Evolutionary conservation across 2,329 filamentous ascomycete genomes (phyloP).

Genomic region (Lasiodiplodia citricola): DNA sequence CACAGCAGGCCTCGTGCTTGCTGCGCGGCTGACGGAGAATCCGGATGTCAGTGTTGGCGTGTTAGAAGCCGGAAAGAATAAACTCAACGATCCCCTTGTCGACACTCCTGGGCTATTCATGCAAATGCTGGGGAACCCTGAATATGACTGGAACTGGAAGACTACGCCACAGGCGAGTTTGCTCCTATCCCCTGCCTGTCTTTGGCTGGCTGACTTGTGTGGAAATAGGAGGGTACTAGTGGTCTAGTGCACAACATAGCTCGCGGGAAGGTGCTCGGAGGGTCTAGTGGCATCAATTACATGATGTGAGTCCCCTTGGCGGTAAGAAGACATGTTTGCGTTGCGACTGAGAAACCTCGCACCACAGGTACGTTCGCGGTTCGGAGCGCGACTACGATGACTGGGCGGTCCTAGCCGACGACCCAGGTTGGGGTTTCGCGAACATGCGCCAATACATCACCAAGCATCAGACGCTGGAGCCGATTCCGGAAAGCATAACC

Average conservation of each 20-base stretch:
- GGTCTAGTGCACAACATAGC: slow-evolving; percentile 11
- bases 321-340: too few relatives aligned
- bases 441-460: slow-evolving; percentile 53
- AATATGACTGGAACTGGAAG: slow-evolving; percentile 44
- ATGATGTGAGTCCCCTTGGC: slow-evolving; percentile 18
- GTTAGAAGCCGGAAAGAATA: slow-evolving; percentile 31
- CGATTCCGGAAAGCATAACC: slow-evolving; percentile 36
- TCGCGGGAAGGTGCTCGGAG: slow-evolving; percentile 44
- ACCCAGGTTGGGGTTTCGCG: slow-evolving; percentile 51
- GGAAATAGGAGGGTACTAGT: not conserved
- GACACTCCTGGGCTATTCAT: slow-evolving; percentile 23
- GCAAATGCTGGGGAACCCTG: slow-evolving; percentile 31
- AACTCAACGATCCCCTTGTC: slow-evolving; percentile 38
- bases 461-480: slow-evolving; percentile 46
- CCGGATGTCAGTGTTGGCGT: slow-evolving; percentile 31
- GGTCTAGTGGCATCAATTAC: slow-evolving; percentile 40
- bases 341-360: not conserved
- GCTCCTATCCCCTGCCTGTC: not conserved
- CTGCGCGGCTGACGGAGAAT: slow-evolving; percentile 36
- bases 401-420: slow-evolving; percentile 24
- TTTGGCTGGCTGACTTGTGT: not conserved
- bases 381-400: slow-evolving; percentile 26
- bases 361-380: slow-evolving; percentile 42
- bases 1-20: slow-evolving; percentile 29
- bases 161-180: slow-evolving; percentile 36